Percentiles rank a stretch among this genome's conserved stretches.
Evolutionary conservation across 768 basidiomycete species (phyloP).

Genomic region (Paxillus involutus): DNA sequence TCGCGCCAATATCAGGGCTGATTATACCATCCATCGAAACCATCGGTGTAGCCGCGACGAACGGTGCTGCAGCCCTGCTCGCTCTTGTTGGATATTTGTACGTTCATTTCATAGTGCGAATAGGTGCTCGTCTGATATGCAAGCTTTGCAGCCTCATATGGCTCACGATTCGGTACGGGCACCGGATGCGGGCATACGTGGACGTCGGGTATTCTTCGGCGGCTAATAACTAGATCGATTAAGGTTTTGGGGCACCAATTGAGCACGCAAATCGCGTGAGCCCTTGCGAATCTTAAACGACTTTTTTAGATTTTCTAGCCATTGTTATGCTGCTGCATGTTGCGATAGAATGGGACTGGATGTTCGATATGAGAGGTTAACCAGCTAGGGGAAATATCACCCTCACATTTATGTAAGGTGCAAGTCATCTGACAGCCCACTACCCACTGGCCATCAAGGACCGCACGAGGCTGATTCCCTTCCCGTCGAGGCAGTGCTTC

Average conservation of each 20-base stretch:
- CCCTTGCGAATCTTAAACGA: too few relatives aligned
- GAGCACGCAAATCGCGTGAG: too few relatives aligned
- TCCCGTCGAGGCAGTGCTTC: too few relatives aligned
- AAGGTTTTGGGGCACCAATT: neutral
- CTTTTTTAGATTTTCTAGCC: too few relatives aligned
- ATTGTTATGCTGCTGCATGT: too few relatives aligned
- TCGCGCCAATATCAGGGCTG: constrained; percentile 13
- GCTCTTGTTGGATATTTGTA: constrained; percentile 55
- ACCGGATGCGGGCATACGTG: constrained; percentile 53
- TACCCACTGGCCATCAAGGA: too few relatives aligned
- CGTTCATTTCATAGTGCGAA: constrained; percentile 21
- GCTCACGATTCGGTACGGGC: constrained; percentile 55
- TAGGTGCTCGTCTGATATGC: neutral
- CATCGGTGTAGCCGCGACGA: constrained; percentile 51
- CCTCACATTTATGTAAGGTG: too few relatives aligned
- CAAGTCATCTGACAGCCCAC: too few relatives aligned
- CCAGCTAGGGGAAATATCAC: too few relatives aligned
- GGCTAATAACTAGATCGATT: neutral
- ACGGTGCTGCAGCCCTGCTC: constrained; percentile 45
- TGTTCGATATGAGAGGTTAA: too few relatives aligned
- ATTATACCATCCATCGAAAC: constrained; percentile 45
- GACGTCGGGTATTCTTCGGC: constrained; percentile 57
- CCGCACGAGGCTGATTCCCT: too few relatives aligned
- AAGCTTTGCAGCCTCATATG: constrained; percentile 43
- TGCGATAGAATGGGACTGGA: too few relatives aligned